Percentiles rank a stretch among this genome's conserved stretches.
Evolutionary conservation across 78 protist genomes (phyloP).

Genomic region (Protostelium mycophagum): DNA sequence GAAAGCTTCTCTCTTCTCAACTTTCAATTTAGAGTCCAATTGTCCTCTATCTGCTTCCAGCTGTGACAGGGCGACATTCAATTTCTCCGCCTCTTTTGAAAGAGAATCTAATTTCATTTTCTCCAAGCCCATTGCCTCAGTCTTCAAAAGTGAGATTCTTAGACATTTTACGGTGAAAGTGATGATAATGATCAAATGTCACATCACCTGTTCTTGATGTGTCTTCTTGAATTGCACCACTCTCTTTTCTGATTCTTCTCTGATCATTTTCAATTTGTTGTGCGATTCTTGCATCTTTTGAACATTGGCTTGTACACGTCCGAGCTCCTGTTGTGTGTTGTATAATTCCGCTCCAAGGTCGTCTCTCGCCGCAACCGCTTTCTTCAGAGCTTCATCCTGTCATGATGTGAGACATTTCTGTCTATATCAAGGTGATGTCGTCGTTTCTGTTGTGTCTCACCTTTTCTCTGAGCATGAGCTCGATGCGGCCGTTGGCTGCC

Average conservation of each 20-base stretch:
- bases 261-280: conserved; percentile 19
- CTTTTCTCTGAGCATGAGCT: background rate
- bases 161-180: no score
- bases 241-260: conserved; percentile 10
- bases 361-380: background rate
- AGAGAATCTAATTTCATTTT: background rate
- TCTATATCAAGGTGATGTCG: no score
- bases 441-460: no score
- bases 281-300: background rate
- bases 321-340: conserved; percentile 57
- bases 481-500: background rate
- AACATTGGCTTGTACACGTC: background rate
- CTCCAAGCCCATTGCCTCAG: background rate
- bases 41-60: background rate
- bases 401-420: background rate
- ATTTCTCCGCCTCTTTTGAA: background rate
- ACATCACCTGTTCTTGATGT: conserved; percentile 1
- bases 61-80: background rate
- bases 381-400: conserved; percentile 10
- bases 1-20: background rate
- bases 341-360: conserved; percentile 61
- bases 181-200: background rate
- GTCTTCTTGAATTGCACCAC: background rate
- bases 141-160: background rate
- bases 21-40: background rate